Evolutionary conservation across 1,284 basidiomycete genomes (phyloP), one percentile per base, ranked within the genome.

Genomic region (Ustilago crameri): DNA sequence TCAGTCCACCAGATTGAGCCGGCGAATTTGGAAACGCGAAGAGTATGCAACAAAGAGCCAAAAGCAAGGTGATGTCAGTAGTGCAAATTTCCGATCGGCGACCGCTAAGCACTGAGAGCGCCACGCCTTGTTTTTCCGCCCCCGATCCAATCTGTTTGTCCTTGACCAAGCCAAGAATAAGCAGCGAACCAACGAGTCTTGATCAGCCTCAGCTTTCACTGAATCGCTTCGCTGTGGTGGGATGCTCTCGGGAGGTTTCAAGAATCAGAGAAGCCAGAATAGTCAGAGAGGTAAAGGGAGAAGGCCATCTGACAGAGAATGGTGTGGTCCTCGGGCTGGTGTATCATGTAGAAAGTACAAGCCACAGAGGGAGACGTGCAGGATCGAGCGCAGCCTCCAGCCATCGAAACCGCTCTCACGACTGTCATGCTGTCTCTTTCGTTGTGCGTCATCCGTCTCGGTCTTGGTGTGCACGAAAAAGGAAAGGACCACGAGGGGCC

Each of bases 11-110:
- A 5, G 30, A 12, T 30, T 12, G 30, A 30, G 30, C 30, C 12
- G 30, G 30, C 30, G 30, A 30, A 30, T 30, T 30, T 30, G 30
- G 30, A 30, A 7, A 12, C 30, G 35, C 32, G 32, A 34, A 34
- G 32, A 34, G 17, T 30, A 7, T 30, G 7, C 30, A 37, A 37
- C 35, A 15, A n/a, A 17, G 17, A 17, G 7, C 35, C 17, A 42
- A 14, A 42, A 23, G 41, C 41, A 42, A 42, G 41, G 41, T 42
- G 41, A 42, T 42, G 41, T 42, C 41, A 42, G 15, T 5, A 22
- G 41, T 3, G 5, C 10, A 42, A 42, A 22, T 42, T 42, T 23
- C 41, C 41, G 41, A 42, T 42, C 41, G 41, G 41, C 15, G 9
- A 42, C 35, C 9, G 14, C 35, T 14, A 17, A 17, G 9, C 12